Percentiles rank a stretch among this genome's conserved stretches.
These are phyloP conservation scores for Epichloe brachyelytri DNA, from an alignment of 2,329 filamentous ascomycete species.

Conservation along the genomic window DNA sequence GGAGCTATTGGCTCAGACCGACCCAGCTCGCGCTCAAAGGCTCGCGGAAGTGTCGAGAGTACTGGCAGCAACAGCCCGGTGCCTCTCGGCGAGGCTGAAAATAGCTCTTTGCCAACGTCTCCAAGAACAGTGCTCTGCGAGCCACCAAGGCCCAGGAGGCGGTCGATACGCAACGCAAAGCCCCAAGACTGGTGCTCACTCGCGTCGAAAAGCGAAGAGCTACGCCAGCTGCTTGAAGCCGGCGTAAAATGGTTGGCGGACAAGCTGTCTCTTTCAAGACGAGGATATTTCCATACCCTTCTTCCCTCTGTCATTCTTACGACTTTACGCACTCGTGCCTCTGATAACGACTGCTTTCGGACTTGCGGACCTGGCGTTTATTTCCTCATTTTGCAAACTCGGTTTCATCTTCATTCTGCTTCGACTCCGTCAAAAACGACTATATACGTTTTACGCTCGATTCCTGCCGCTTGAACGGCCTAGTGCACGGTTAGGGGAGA, in stretches of 20 bases:
- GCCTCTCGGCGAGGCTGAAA: constrained; percentile 33
- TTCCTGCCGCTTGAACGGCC: constrained; percentile 1
- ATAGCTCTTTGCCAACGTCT: constrained; percentile 50
- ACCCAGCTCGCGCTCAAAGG: constrained; percentile 57
- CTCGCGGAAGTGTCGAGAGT: constrained; percentile 49
- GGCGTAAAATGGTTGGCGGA: not conserved
- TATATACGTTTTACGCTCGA: not conserved
- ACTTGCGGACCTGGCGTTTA: constrained; percentile 7
- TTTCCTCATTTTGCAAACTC: constrained; percentile 1
- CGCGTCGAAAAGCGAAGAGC: constrained; percentile 80
- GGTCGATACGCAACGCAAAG: constrained; percentile 58
- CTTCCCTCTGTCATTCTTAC: constrained; percentile 16
- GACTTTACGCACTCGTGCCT: constrained; percentile 25
- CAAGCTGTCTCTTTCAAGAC: not conserved
- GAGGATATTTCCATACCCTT: constrained; percentile 10
- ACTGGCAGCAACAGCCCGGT: constrained; percentile 40
- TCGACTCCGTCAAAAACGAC: not conserved
- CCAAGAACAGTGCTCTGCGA: constrained; percentile 45
- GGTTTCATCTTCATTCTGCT: not conserved
- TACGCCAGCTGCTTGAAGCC: constrained; percentile 12
- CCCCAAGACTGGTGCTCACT: constrained; percentile 75
- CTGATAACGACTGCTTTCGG: constrained; percentile 22
- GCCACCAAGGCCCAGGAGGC: constrained; percentile 40
- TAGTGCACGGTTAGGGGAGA: not conserved
- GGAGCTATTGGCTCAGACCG: constrained; percentile 80